These are phyloP conservation scores for Trichophyton mentagrophytes DNA, from an alignment of 2,329 filamentous ascomycete genomes.

Conservation along the genomic window DNA sequence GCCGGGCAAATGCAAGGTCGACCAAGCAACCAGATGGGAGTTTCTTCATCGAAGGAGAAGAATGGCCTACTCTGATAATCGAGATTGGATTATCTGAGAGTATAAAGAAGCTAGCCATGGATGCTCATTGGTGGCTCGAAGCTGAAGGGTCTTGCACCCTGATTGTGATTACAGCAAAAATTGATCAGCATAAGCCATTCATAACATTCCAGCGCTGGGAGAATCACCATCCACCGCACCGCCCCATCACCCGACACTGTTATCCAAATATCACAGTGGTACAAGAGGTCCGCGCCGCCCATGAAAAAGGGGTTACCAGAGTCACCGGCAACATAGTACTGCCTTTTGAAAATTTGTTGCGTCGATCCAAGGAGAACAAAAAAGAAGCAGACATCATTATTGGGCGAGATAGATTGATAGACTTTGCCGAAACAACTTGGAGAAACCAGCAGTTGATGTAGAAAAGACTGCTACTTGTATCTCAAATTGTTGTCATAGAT, in stretches of 20 bases:
- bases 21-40: not conserved
- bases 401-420: not conserved
- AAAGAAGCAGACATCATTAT: not conserved
- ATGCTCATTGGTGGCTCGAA: conserved; percentile 9
- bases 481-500: too few relatives aligned
- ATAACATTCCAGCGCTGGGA: conserved; percentile 2
- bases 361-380: not conserved
- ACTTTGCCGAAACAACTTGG: not conserved
- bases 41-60: not conserved
- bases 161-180: conserved; percentile 7
- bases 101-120: conserved; percentile 6
- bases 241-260: not conserved
- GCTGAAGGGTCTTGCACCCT: not conserved
- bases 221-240: not conserved
- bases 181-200: not conserved
- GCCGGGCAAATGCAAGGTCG: not conserved
- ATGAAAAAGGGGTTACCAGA: not conserved
- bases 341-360: not conserved
- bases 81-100: conserved; percentile 4
- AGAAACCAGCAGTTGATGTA: not conserved
- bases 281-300: not conserved
- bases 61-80: conserved; percentile 5
- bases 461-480: too few relatives aligned
- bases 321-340: not conserved
- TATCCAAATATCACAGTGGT: not conserved